Evolutionary conservation across 371 early-diverging fungal genomes (phyloP).

Genomic region (Lichtheimia hyalospora): DNA sequence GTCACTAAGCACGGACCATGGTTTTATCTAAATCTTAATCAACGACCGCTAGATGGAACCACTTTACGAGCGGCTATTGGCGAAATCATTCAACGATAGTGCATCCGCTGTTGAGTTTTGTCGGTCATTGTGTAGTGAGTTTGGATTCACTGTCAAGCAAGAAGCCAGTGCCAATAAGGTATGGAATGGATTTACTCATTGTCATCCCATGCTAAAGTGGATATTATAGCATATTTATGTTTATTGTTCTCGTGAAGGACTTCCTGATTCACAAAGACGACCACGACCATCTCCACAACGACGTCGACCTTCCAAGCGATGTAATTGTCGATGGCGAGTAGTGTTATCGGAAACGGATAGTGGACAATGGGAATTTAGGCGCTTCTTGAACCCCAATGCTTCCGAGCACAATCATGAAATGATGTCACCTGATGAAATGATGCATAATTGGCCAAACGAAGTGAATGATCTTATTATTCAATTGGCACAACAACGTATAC

Average conservation of each 20-base stretch:
- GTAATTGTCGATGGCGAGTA: conserved; percentile 61
- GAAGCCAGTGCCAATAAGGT: conserved; percentile 40
- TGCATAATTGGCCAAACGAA: conserved; percentile 43
- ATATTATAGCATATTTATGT: conserved; percentile 39
- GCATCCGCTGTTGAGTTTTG: conserved; percentile 37
- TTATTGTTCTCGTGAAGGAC: conserved; percentile 61
- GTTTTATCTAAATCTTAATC: too few relatives aligned
- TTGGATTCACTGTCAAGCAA: conserved; percentile 40
- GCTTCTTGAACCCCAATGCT: conserved; percentile 53
- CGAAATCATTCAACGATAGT: conserved; percentile 32
- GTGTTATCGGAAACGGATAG: conserved; percentile 48
- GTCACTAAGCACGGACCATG: too few relatives aligned
- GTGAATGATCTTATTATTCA: conserved; percentile 43
- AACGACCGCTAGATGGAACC: conserved; percentile 30
- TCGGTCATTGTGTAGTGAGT: conserved; percentile 30
- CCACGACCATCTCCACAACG: conserved; percentile 31
- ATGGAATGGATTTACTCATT: conserved; percentile 4
- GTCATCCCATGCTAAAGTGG: too few relatives aligned
- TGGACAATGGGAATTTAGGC: conserved; percentile 50
- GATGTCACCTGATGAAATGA: conserved; percentile 49
- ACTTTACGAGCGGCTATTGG: conserved; percentile 31
- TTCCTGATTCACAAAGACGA: conserved; percentile 48
- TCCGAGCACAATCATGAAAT: conserved; percentile 59
- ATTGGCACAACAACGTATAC: conserved; percentile 34
- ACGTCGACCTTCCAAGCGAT: conserved; percentile 53